These are phyloP conservation scores for Lippia alba DNA, from an alignment of 305 asterid genomes.

Conservation along the genomic window DNA sequence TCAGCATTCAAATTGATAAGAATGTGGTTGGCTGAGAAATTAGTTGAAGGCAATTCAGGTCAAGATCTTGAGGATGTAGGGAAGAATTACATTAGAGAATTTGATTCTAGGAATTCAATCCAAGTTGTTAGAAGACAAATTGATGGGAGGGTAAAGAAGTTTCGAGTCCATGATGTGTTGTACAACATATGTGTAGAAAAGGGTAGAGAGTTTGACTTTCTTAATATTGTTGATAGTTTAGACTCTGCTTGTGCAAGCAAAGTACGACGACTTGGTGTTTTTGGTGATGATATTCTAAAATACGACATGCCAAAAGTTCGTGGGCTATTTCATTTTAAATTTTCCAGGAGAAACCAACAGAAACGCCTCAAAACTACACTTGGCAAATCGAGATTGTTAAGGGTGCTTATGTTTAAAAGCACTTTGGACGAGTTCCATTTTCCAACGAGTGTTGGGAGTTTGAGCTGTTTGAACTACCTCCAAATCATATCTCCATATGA, in stretches of 20 bases:
- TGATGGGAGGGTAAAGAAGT: conserved; percentile 37
- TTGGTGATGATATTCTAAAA: background rate
- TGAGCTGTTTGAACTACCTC: background rate
- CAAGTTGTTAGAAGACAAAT: conserved; percentile 26
- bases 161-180: conserved; percentile 20
- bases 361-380: background rate
- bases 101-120: conserved; percentile 31
- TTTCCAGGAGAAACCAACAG: background rate
- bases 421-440: background rate
- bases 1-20: background rate
- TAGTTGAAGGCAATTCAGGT: background rate
- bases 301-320: background rate
- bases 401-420: background rate
- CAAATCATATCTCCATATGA: background rate
- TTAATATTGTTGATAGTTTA: background rate
- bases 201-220: background rate
- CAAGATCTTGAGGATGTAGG: conserved; percentile 9
- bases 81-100: conserved; percentile 15
- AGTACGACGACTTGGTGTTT: background rate
- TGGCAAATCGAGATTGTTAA: background rate
- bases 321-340: background rate
- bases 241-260: background rate
- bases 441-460: background rate
- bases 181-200: background rate
- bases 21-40: conserved; percentile 22